These are phyloP conservation scores for Copromyces sp. DNA, from an alignment of 495 filamentous ascomycete genomes.

Conservation along the genomic window DNA sequence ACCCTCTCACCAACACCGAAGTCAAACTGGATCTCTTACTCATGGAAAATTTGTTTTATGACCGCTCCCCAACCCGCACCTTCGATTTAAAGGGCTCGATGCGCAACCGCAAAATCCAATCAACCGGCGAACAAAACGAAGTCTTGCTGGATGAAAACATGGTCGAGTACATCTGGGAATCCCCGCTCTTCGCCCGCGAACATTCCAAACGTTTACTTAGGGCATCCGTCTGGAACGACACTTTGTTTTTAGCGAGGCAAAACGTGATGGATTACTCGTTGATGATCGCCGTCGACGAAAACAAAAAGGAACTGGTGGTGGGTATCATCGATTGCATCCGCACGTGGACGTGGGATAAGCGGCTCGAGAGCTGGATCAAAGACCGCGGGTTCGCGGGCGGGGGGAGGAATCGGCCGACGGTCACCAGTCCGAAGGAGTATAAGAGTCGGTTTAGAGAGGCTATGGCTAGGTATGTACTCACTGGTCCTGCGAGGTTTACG, in stretches of 20 bases:
- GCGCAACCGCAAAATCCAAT: slow-evolving; percentile 92
- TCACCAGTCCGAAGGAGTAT: slow-evolving; percentile 96
- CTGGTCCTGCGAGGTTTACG: slow-evolving; percentile 7
- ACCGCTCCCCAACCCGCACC: slow-evolving; percentile 79
- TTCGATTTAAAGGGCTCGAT: slow-evolving; percentile 98
- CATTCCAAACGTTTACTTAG: slow-evolving; percentile 84
- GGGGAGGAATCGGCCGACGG: slow-evolving; percentile 81
- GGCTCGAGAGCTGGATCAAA: slow-evolving; percentile 97
- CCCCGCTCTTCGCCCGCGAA: slow-evolving; percentile 85
- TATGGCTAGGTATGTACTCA: slow-evolving; percentile 81
- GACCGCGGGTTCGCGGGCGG: slow-evolving; percentile 79
- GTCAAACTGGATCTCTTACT: slow-evolving; percentile 90
- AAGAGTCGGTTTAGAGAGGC: slow-evolving; percentile 92
- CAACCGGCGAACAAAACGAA: slow-evolving; percentile 89
- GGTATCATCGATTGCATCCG: slow-evolving; percentile 98
- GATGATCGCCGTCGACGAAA: slow-evolving; percentile 96
- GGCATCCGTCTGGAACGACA: slow-evolving; percentile 92
- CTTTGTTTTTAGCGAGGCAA: slow-evolving; percentile 79
- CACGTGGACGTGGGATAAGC: slow-evolving; percentile 99
- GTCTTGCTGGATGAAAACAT: slow-evolving; percentile 98
- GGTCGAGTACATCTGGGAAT: slow-evolving; percentile 98
- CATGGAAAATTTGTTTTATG: slow-evolving; percentile 99
- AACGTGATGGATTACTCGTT: slow-evolving; percentile 99
- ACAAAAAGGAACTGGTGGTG: slow-evolving; percentile 78
- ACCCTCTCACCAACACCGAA: slow-evolving; percentile 80